A percentile compares a stretch with the other conserved stretches of the same genome.
Conservation (phyloP, 2,329 filamentous ascomycete genomes). For the Talaromyces rugulosus region DNA sequence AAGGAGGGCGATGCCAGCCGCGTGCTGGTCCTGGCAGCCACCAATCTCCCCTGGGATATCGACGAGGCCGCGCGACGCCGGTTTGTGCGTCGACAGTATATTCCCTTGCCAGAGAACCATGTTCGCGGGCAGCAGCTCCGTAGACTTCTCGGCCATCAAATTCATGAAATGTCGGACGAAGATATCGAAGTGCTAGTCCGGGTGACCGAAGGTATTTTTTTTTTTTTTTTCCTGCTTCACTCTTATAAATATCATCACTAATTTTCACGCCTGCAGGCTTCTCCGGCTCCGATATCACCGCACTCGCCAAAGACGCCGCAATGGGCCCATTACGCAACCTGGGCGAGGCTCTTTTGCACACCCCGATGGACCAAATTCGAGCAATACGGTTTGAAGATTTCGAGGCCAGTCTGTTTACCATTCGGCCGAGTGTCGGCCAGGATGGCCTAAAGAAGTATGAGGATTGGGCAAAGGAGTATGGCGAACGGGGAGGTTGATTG, state of each 20-base stretch:
- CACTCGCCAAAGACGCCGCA: constrained; percentile 92
- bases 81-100: constrained; percentile 93
- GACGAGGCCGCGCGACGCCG: constrained; percentile 88
- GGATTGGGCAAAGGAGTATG: constrained; percentile 90
- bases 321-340: constrained; percentile 92
- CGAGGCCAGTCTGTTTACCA: constrained; percentile 73
- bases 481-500: constrained; percentile 75
- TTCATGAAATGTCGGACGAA: constrained; percentile 67
- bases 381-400: constrained; percentile 83
- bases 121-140: constrained; percentile 76
- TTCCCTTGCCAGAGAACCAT: constrained; percentile 80
- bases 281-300: constrained; percentile 94
- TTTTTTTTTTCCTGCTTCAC: not conserved
- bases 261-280: constrained; percentile 63
- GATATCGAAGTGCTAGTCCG: constrained; percentile 73
- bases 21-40: constrained; percentile 89
- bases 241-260: constrained; percentile 2
- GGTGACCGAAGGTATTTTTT: constrained; percentile 71
- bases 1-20: constrained; percentile 73
- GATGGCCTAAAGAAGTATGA: constrained; percentile 84
- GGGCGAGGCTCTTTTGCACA: constrained; percentile 82
- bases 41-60: constrained; percentile 95
- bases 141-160: constrained; percentile 79
- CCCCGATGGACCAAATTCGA: constrained; percentile 90
- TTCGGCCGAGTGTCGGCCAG: constrained; percentile 84